phyloP scores from a whole-genome alignment of 305 asterid genomes.

The Euphrasia arctica region DNA sequence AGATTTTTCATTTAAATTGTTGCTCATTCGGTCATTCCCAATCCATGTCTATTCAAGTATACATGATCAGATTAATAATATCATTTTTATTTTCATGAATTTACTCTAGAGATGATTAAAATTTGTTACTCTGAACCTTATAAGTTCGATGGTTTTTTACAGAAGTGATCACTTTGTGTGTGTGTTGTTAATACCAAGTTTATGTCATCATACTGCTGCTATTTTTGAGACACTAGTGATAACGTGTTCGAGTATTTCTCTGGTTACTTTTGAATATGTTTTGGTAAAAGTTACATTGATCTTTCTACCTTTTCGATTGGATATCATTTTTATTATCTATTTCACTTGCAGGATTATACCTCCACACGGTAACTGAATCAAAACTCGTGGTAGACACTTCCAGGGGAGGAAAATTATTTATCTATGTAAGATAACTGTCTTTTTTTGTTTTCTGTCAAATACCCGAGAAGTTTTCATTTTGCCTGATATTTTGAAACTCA shows the following conservation, averaged over 20 bases:
- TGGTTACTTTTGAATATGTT: constrained; percentile 10
- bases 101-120: background rate
- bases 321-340: constrained; percentile 27
- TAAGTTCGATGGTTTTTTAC: too few species aligned
- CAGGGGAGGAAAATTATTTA: constrained; percentile 85
- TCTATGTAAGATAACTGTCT: constrained; percentile 52
- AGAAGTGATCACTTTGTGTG: too few species aligned
- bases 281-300: constrained; percentile 11
- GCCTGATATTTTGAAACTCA: constrained; percentile 14
- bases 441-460: constrained; percentile 25
- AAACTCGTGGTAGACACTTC: constrained; percentile 94
- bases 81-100: background rate
- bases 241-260: background rate
- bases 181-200: constrained; percentile 12
- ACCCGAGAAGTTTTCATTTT: constrained; percentile 10
- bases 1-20: background rate
- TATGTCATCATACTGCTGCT: background rate
- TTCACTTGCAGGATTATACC: constrained; percentile 72
- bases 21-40: background rate
- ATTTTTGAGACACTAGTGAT: constrained; percentile 8
- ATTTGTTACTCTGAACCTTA: too few species aligned
- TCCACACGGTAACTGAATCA: constrained; percentile 76
- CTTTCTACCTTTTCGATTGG: constrained; percentile 18
- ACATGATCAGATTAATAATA: constrained; percentile 8
- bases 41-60: constrained; percentile 1